phyloP scores from a whole-genome alignment of 2,329 filamentous ascomycete species.

The Ilyonectria sp. region DNA sequence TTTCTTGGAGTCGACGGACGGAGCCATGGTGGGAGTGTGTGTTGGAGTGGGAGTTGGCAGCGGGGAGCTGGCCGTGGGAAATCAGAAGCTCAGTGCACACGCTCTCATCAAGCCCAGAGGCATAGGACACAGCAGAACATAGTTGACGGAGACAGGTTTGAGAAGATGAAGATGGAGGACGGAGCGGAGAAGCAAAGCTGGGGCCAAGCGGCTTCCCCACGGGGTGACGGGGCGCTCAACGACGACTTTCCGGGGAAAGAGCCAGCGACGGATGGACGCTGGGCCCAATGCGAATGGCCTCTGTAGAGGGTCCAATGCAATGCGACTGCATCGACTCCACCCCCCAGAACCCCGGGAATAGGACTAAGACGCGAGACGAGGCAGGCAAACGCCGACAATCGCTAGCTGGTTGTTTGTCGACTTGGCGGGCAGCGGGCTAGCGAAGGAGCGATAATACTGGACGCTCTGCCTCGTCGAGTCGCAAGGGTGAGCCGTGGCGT shows the following conservation, averaged over 20 bases:
- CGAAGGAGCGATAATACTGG: no score
- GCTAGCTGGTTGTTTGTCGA: background rate
- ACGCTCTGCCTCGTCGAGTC: constrained; percentile 3
- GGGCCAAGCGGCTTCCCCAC: constrained; percentile 29
- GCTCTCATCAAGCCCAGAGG: constrained; percentile 13
- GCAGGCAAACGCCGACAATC: background rate
- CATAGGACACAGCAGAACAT: constrained; percentile 4
- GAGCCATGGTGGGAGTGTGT: constrained; percentile 33
- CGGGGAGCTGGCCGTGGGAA: background rate
- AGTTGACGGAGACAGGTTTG: constrained; percentile 16
- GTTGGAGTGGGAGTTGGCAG: background rate
- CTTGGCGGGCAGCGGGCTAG: no score
- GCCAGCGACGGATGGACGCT: background rate
- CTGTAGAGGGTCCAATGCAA: constrained; percentile 4
- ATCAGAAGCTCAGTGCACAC: constrained; percentile 6
- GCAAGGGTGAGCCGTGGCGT: constrained; percentile 14
- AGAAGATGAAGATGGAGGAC: constrained; percentile 17
- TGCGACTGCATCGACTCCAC: constrained; percentile 22
- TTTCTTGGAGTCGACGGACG: constrained; percentile 36
- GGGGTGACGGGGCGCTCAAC: constrained; percentile 16
- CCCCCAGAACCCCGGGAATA: constrained; percentile 10
- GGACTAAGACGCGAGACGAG: constrained; percentile 16
- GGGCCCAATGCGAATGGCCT: background rate
- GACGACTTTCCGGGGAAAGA: constrained; percentile 22
- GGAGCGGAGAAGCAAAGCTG: constrained; percentile 29